Evolutionary conservation across 306 rosid genomes (phyloP), one percentile per base, ranked within the genome.

Genomic region (Chamaecrista fasciculata): DNA sequence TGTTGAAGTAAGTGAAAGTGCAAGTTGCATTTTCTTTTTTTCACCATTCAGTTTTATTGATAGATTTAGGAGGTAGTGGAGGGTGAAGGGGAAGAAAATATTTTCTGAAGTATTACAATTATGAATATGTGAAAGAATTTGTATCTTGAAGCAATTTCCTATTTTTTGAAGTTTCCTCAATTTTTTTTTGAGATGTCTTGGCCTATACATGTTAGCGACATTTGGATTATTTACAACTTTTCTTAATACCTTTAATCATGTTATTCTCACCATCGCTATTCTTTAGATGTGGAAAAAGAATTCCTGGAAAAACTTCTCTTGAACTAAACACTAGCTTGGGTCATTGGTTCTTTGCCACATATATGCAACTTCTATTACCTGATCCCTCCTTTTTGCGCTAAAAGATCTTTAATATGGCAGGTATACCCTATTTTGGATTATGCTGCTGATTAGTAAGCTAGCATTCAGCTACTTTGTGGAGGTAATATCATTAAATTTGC

Each of bases 401-500:
- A 65, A 6, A 23, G 70, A 8, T 46, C 59, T 61, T 58, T 69
- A 68, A 69, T 80, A 62, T 81, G 72, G 48, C 86, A 94, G 99
- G 84, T 95, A 95, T 83, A 85, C 99, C 11, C 73, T 95, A 69
- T 95, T 95, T 69, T 95, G 99, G 99, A 82, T 89, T 78, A 81
- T 91, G 88, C 88, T 95, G 70, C 82, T 95, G 42, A 85, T 95
- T 74, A 91, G 97, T 86, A 95, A 95, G 87, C 70, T 95, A 15
- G 95, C 95, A 43, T 91, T 95, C 87, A 95, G 97, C 91, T 95
- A 85, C 87, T 95, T 79, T 77, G 99, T 95, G 77, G 97, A 95
- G 99, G 99, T 95, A 78, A 50, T 71, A 7, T 55, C 52, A 44
- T 34, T 26, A 42, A 40, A 8, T 48, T 60, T 28, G 44, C 67